A percentile compares a stretch with the other conserved stretches of the same genome.
phyloP scores from a whole-genome alignment of 225 moss, liverwort and hornwort species.

The Physcomitrellopsis africana region DNA sequence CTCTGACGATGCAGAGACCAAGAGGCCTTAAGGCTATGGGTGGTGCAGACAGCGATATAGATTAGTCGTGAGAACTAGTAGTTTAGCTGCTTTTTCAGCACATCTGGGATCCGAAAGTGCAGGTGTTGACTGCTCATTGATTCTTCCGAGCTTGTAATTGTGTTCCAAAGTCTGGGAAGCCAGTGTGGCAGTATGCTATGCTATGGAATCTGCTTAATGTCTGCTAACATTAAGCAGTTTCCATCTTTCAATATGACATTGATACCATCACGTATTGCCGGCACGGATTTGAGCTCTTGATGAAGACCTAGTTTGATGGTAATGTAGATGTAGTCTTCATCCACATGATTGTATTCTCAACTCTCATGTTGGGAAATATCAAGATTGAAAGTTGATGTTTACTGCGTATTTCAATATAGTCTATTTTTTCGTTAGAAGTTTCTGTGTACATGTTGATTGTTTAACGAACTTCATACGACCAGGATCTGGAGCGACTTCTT shows the following conservation, averaged over 20 bases:
- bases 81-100: slow-evolving; percentile 25
- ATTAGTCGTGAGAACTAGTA: slow-evolving; percentile 44
- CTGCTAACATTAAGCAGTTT: background rate
- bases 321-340: slow-evolving; percentile 21
- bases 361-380: slow-evolving; percentile 11
- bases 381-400: slow-evolving; percentile 18
- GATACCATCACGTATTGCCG: background rate
- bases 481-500: slow-evolving; percentile 3
- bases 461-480: background rate
- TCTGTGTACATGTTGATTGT: slow-evolving; percentile 20
- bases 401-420: slow-evolving; percentile 14
- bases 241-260: slow-evolving; percentile 24
- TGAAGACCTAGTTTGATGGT: slow-evolving; percentile 15
- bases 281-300: slow-evolving; percentile 27
- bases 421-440: background rate
- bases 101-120: slow-evolving; percentile 28
- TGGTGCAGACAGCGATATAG: slow-evolving; percentile 84
- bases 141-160: slow-evolving; percentile 33
- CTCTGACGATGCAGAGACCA: slow-evolving; percentile 65
- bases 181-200: slow-evolving; percentile 36
- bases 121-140: slow-evolving; percentile 40
- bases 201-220: slow-evolving; percentile 12
- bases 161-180: slow-evolving; percentile 44
- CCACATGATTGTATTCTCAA: slow-evolving; percentile 12
- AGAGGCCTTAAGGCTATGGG: slow-evolving; percentile 95